Evolutionary conservation across 768 basidiomycete species (phyloP).

Genomic region (Suillus subaureus): DNA sequence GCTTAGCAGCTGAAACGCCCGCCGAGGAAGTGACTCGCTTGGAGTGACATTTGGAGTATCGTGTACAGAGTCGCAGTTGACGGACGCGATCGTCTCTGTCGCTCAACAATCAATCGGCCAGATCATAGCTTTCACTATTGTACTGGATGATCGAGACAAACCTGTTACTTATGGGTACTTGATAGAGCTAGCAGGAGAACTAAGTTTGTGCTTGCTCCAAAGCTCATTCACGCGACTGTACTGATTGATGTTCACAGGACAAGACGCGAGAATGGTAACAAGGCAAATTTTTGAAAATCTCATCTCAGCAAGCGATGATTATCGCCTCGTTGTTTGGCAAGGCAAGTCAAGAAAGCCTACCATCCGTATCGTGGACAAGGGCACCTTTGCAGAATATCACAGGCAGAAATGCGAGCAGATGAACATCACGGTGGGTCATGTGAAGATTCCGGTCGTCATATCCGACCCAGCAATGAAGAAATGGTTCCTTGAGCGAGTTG

Average conservation of each 20-base stretch:
- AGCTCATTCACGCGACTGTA: not conserved
- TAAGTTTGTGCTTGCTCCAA: not conserved
- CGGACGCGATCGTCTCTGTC: conserved; percentile 11
- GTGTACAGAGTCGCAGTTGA: conserved; percentile 19
- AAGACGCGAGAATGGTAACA: conserved; percentile 5
- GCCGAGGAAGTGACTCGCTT: not conserved
- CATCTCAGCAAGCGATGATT: not conserved
- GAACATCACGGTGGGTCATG: conserved; percentile 11
- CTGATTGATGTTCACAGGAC: not conserved
- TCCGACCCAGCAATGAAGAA: not conserved
- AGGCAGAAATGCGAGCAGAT: conserved; percentile 16
- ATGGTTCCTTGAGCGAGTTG: conserved; percentile 8
- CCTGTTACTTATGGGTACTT: conserved; percentile 13
- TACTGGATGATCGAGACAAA: conserved; percentile 8
- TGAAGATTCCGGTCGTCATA: conserved; percentile 17
- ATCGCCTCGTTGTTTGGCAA: not conserved
- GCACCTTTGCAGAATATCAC: conserved; percentile 24
- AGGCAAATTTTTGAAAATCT: conserved; percentile 7
- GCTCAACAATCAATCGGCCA: conserved; percentile 6
- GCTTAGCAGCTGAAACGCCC: not conserved
- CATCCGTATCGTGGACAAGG: conserved; percentile 22
- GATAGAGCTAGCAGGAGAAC: conserved; percentile 6
- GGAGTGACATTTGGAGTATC: conserved; percentile 6
- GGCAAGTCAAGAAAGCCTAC: conserved; percentile 15
- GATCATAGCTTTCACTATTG: not conserved